A percentile compares a stretch with the other conserved stretches of the same genome.
Conservation (phyloP, 768 basidiomycete species). For the Mrakia gelida region DNA sequence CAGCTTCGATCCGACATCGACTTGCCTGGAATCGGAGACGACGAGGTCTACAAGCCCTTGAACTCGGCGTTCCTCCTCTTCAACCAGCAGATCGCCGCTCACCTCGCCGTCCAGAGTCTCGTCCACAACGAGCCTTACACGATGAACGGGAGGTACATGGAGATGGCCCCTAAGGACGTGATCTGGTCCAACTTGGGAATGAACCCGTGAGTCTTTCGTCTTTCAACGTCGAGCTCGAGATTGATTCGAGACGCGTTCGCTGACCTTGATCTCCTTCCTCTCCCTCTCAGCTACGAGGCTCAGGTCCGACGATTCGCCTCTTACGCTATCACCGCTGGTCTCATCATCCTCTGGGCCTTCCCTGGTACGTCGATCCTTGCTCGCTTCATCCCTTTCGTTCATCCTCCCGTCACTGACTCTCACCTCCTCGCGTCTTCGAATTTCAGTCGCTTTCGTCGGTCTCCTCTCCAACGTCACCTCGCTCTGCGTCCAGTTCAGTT, state of each 20-base stretch:
- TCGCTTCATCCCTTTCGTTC: no score
- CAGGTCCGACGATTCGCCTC: conserved; percentile 62
- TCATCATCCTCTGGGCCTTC: conserved; percentile 84
- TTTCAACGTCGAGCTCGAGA: neutral
- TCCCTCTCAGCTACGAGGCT: conserved; percentile 53
- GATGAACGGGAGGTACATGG: conserved; percentile 71
- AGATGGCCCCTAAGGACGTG: conserved; percentile 81
- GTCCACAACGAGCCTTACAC: conserved; percentile 66
- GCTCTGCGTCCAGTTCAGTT: conserved; percentile 60
- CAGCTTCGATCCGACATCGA: conserved; percentile 40
- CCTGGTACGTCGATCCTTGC: conserved; percentile 50
- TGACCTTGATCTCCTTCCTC: neutral
- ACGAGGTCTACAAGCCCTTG: conserved; percentile 43
- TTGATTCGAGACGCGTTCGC: neutral
- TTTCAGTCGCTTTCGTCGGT: conserved; percentile 75
- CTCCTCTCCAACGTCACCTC: conserved; percentile 71
- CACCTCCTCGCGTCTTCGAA: conserved; percentile 2
- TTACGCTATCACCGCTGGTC: conserved; percentile 67
- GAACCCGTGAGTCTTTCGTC: conserved; percentile 57
- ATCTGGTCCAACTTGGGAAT: conserved; percentile 86
- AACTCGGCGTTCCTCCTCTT: conserved; percentile 42
- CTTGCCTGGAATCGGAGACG: conserved; percentile 36
- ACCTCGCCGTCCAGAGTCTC: conserved; percentile 71
- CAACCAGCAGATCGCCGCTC: conserved; percentile 73
- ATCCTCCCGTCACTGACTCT: neutral